Evolutionary conservation across 305 asterid genomes (phyloP).

Genomic region (Fraxinus albicans): DNA sequence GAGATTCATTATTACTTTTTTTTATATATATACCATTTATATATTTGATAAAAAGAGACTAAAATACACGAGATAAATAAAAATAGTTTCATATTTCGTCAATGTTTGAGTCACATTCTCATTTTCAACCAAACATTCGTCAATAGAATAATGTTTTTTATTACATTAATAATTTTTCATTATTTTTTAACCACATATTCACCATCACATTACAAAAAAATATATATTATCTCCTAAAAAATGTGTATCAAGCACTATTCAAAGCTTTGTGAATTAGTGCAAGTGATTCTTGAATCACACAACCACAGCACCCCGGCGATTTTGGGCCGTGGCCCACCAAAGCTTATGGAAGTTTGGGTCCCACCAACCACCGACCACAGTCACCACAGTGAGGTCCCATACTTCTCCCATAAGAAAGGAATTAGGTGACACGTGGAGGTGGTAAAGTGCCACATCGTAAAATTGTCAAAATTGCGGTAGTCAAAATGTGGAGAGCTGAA

Average conservation of each 20-base stretch:
- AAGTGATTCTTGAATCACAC: background rate
- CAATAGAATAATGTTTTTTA: too few relatives aligned
- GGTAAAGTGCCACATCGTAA: background rate
- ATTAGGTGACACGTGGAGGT: slow-evolving; percentile 24
- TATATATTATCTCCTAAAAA: too few relatives aligned
- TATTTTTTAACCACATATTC: too few relatives aligned
- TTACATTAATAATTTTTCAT: too few relatives aligned
- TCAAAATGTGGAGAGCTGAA: slow-evolving; percentile 11
- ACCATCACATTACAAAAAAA: too few relatives aligned
- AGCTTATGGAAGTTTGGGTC: background rate
- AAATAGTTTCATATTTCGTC: too few relatives aligned
- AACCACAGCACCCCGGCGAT: slow-evolving; percentile 4
- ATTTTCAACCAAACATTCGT: too few relatives aligned
- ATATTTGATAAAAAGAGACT: background rate
- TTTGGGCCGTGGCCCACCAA: slow-evolving; percentile 28
- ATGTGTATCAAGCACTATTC: too few relatives aligned
- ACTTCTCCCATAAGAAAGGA: background rate
- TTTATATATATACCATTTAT: too few relatives aligned
- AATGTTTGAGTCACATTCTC: too few relatives aligned
- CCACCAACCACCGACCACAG: slow-evolving; percentile 34
- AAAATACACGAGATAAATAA: background rate
- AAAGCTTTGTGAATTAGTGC: background rate
- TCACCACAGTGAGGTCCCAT: slow-evolving; percentile 28
- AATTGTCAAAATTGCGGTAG: slow-evolving; percentile 18
- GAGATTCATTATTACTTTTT: too few relatives aligned